Conservation (phyloP, 495 filamentous ascomycete species). For the Penicillium goetzii region DNA sequence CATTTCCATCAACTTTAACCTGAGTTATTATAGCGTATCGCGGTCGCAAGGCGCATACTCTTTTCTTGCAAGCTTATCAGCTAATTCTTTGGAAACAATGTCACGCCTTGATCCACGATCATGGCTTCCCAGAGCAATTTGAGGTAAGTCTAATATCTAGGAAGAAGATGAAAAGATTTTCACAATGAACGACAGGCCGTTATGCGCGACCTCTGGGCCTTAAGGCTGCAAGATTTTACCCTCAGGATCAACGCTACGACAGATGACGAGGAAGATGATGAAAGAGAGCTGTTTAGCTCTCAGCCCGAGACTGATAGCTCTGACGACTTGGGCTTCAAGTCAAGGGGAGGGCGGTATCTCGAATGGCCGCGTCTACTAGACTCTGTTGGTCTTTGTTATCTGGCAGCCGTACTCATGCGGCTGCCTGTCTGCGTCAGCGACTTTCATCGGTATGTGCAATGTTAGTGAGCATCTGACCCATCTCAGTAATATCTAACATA, state of each 20-base stretch:
- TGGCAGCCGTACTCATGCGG: constrained; percentile 65
- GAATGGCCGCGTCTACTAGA: constrained; percentile 64
- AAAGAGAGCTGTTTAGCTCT: constrained; percentile 56
- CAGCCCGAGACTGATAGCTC: constrained; percentile 43
- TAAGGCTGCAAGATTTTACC: constrained; percentile 59
- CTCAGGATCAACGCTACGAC: constrained; percentile 43
- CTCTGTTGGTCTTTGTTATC: constrained; percentile 67
- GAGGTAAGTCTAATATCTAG: constrained; percentile 51
- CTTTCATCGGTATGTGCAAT: constrained; percentile 52
- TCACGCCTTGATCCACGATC: constrained; percentile 61
- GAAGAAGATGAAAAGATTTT: background rate
- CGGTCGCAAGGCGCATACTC: constrained; percentile 67
- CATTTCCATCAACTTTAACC: constrained; percentile 3
- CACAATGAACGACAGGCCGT: constrained; percentile 48
- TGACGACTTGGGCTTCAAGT: constrained; percentile 29
- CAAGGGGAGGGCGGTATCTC: constrained; percentile 27
- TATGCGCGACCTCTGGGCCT: constrained; percentile 70
- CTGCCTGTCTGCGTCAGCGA: constrained; percentile 66
- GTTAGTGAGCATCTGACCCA: background rate
- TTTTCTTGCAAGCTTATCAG: constrained; percentile 86
- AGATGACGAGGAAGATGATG: constrained; percentile 35
- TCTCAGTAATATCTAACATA: constrained; percentile 16
- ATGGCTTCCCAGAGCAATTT: constrained; percentile 64
- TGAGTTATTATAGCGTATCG: constrained; percentile 43
- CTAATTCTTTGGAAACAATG: constrained; percentile 81